A percentile compares a stretch with the other conserved stretches of the same genome.
Conservation (phyloP, 176 grass and related monocot species). For the Oryza officinalis region DNA sequence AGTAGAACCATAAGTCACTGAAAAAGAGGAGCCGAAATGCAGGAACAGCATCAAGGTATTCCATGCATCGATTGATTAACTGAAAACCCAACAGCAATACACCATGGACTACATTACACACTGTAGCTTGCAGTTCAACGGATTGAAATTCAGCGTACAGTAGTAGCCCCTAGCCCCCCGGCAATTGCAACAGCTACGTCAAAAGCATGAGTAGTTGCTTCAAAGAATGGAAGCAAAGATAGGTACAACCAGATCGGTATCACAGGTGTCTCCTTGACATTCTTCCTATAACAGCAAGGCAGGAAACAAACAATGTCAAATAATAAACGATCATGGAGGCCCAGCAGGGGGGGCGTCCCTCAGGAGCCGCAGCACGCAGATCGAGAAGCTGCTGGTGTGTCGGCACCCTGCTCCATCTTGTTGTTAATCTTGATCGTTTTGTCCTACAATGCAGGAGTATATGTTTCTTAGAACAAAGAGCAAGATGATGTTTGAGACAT, state of each 20-base stretch:
- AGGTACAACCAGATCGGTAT: constrained; percentile 58
- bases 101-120: constrained; percentile 52
- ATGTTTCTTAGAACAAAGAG: constrained; percentile 14
- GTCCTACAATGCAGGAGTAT: constrained; percentile 56
- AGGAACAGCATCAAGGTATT: not conserved
- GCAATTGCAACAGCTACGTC: constrained; percentile 61
- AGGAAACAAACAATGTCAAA: constrained; percentile 70
- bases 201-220: constrained; percentile 66
- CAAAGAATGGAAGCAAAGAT: constrained; percentile 76
- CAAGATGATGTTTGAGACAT: not conserved
- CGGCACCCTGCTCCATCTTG: constrained; percentile 45
- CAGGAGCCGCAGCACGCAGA: constrained; percentile 91
- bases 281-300: constrained; percentile 67
- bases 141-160: constrained; percentile 50
- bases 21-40: not conserved
- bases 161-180: constrained; percentile 41
- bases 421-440: constrained; percentile 89
- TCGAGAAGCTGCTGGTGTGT: constrained; percentile 37
- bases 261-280: constrained; percentile 60
- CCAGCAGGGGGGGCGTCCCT: not conserved
- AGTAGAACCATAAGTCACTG: not conserved
- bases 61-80: constrained; percentile 47
- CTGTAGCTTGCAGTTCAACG: constrained; percentile 36
- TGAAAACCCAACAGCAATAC: constrained; percentile 37
- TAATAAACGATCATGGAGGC: constrained; percentile 35